Evolutionary conservation across 306 rosid genomes (phyloP).

Genomic region (Rubus idaeus): DNA sequence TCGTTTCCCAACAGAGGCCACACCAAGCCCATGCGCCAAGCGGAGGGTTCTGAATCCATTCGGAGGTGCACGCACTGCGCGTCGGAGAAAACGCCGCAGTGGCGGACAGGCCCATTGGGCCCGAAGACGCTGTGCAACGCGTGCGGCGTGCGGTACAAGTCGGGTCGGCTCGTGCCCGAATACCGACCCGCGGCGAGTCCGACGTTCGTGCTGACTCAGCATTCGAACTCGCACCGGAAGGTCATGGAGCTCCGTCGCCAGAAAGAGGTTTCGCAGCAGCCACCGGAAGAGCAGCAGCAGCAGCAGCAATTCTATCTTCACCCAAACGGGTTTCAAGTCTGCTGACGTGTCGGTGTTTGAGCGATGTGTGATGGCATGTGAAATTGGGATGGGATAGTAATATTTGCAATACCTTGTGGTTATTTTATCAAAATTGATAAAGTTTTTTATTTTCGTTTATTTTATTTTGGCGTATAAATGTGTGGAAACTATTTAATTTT

Average conservation of each 20-base stretch:
- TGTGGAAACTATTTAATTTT: not conserved
- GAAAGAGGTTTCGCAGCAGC: constrained; percentile 30
- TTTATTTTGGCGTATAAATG: not conserved
- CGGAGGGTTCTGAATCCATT: not conserved
- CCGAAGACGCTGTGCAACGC: constrained; percentile 74
- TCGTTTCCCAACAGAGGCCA: constrained; percentile 34
- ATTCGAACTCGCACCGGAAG: constrained; percentile 74
- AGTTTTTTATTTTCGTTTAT: not conserved
- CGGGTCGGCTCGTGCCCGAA: constrained; percentile 62
- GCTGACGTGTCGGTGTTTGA: constrained; percentile 28
- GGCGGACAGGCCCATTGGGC: constrained; percentile 71
- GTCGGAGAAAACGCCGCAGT: constrained; percentile 63
- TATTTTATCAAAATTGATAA: not conserved
- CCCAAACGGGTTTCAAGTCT: constrained; percentile 29
- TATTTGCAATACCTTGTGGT: not conserved
- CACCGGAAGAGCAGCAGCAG: constrained; percentile 2
- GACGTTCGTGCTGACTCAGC: constrained; percentile 55
- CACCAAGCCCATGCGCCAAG: constrained; percentile 18
- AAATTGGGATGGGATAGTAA: not conserved
- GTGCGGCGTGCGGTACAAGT: constrained; percentile 64
- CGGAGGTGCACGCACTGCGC: constrained; percentile 58
- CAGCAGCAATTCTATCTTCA: constrained; percentile 25
- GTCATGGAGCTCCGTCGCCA: constrained; percentile 61
- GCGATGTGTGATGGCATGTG: not conserved
- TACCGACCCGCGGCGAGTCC: constrained; percentile 69